phyloP scores from a whole-genome alignment of 2,329 filamentous ascomycete genomes.

The Furcasterigmium sp. region DNA sequence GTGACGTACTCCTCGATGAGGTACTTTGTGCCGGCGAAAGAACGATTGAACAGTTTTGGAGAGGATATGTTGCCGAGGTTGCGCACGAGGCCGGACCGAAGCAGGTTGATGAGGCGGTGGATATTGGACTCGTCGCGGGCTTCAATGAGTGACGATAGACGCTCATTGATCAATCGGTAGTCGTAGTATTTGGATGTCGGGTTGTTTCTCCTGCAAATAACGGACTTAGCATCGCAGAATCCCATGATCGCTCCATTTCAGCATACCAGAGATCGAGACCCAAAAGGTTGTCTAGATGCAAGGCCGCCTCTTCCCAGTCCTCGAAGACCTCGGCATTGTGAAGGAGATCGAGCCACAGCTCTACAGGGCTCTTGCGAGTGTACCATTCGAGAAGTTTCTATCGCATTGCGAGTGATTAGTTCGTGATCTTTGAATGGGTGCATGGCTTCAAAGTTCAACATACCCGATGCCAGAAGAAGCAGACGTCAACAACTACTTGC shows the following conservation, averaged over 20 bases:
- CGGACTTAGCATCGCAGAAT: background rate
- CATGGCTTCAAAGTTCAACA: constrained; percentile 10
- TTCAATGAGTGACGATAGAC: constrained; percentile 64
- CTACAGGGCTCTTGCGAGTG: constrained; percentile 56
- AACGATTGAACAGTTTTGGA: constrained; percentile 74
- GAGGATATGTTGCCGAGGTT: constrained; percentile 90
- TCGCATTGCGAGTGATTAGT: background rate
- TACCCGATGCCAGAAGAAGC: constrained; percentile 59
- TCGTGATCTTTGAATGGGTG: background rate
- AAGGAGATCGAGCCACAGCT: constrained; percentile 61
- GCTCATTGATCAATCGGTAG: constrained; percentile 75
- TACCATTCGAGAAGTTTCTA: constrained; percentile 68
- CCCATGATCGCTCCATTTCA: no score
- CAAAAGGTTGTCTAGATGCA: constrained; percentile 76
- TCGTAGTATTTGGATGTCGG: constrained; percentile 79
- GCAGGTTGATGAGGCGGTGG: constrained; percentile 68
- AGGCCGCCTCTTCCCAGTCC: constrained; percentile 82
- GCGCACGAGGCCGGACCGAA: constrained; percentile 73
- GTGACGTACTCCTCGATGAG: constrained; percentile 88
- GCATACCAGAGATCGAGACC: constrained; percentile 73
- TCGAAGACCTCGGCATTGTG: constrained; percentile 67
- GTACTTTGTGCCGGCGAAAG: constrained; percentile 83
- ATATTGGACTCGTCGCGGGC: constrained; percentile 69
- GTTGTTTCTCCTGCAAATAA: constrained; percentile 64
- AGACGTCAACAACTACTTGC: constrained; percentile 56